Conservation (phyloP, 2,329 filamentous ascomycete species). For the Microcyclosporella mali region DNA sequence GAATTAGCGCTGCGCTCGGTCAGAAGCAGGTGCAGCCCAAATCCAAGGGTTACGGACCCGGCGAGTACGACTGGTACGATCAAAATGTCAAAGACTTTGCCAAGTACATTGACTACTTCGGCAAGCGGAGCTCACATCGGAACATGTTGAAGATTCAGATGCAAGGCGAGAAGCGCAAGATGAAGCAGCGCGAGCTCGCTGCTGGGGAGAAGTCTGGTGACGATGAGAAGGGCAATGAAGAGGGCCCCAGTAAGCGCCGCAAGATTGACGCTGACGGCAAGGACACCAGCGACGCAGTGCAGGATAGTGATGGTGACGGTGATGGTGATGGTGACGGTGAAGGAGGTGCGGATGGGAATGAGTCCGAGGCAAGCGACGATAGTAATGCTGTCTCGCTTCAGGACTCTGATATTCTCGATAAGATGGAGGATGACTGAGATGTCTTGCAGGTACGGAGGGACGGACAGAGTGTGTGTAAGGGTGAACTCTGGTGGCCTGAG, state of each 20-base stretch:
- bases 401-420: slow-evolving; percentile 24
- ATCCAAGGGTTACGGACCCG: slow-evolving; percentile 16
- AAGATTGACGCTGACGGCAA: slow-evolving; percentile 11
- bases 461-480: too few relatives aligned
- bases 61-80: slow-evolving; percentile 23
- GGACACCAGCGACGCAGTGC: slow-evolving; percentile 8
- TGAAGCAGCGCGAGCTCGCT: slow-evolving; percentile 6
- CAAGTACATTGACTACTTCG: slow-evolving; percentile 25
- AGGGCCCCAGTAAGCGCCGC: slow-evolving; percentile 9
- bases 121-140: slow-evolving; percentile 22
- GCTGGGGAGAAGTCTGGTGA: slow-evolving; percentile 1
- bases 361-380: slow-evolving; percentile 16
- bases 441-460: not conserved
- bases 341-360: slow-evolving; percentile 11
- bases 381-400: slow-evolving; percentile 22
- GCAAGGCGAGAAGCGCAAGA: slow-evolving; percentile 18
- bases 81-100: slow-evolving; percentile 24
- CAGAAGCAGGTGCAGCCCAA: slow-evolving; percentile 29
- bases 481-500: not conserved
- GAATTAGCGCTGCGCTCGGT: slow-evolving; percentile 30
- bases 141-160: slow-evolving; percentile 24
- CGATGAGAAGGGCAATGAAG: slow-evolving; percentile 7
- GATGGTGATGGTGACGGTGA: slow-evolving; percentile 7
- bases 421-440: slow-evolving; percentile 18
- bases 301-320: slow-evolving; percentile 8